Evolutionary conservation across 495 filamentous ascomycete species (phyloP), one percentile per base, ranked within the genome.

Genomic region (Beverwykella pulmonaria): DNA sequence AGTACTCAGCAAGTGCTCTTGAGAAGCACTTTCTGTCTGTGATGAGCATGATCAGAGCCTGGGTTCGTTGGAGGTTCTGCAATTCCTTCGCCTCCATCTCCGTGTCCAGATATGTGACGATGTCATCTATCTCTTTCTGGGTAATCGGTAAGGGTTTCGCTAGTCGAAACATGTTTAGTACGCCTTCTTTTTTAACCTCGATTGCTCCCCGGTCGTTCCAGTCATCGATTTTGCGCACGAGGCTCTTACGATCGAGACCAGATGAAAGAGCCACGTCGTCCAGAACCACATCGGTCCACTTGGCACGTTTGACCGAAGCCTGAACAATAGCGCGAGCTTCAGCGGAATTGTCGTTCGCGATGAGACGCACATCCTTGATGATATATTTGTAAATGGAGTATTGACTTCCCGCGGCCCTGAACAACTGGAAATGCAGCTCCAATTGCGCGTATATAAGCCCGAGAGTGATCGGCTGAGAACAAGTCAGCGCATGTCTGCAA

Each of bases 331-430:
- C 36, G 5, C 27, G 30, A 5, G 54, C 54, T 20, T 27, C 30
- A 17, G 20, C 7, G 6, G 54, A 58, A 14, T 22, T 29, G 27
- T 58, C 54, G 52, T 25, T 46, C 12, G 20, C 2, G 15, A 39
- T 26, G 3, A 15, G 2, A 27, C 14, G 50, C 68, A 27, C 75
- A 25, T 36, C n/a, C 2, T 30, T 34, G 3, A 44, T 34, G 29
- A 73, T 75, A 67, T 81, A 88, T 53, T 75, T 75, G 62, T 86
- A 87, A 1, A 72, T 71, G 6, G 76, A 77, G 59, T 86, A 87
- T 59, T 83, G 82, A 7, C 84, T 80, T 0, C 84, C 86, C 17
- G 81, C 78, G 1, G 83, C 82, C 20, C 86, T 75, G 55, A 88
- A 71, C 2, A 85, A 71, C 1, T 74, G 75, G 61, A 85, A 84